Conservation (phyloP, 768 basidiomycete species). For the Kwoniella sp. region DNA sequence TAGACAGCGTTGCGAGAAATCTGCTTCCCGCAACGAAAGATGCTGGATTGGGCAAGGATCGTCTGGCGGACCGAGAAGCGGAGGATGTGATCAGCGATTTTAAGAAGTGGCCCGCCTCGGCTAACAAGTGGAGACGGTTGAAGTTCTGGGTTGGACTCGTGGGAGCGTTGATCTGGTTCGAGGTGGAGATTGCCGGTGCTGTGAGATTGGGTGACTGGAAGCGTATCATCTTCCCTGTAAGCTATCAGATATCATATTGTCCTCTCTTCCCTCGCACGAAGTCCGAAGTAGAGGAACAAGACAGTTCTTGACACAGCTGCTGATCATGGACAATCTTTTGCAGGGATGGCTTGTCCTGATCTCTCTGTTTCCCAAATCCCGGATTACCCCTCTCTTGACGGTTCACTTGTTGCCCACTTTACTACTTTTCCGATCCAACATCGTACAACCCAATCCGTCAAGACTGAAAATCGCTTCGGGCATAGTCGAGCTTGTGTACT, state of each 20-base stretch:
- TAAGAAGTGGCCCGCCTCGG: conserved; percentile 4
- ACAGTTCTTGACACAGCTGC: not conserved
- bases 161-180: conserved; percentile 36
- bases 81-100: conserved; percentile 33
- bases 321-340: conserved; percentile 6
- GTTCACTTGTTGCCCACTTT: conserved; percentile 43
- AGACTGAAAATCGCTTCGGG: conserved; percentile 29
- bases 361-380: conserved; percentile 26
- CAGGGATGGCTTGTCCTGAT: conserved; percentile 36
- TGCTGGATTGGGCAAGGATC: not conserved
- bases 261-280: too few species aligned
- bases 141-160: conserved; percentile 26
- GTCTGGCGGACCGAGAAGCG: conserved; percentile 21
- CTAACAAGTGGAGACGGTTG: conserved; percentile 25
- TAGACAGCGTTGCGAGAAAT: conserved; percentile 36
- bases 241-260: conserved; percentile 8
- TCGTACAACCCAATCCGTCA: conserved; percentile 20
- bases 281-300: too few species aligned
- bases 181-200: conserved; percentile 25
- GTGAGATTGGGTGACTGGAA: conserved; percentile 23
- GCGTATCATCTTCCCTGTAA: conserved; percentile 37
- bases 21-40: conserved; percentile 17
- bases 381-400: conserved; percentile 31
- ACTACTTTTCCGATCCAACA: conserved; percentile 27
- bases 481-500: conserved; percentile 37